Conservation (phyloP, 2,329 filamentous ascomycete genomes). For the Diaporthe citri region DNA sequence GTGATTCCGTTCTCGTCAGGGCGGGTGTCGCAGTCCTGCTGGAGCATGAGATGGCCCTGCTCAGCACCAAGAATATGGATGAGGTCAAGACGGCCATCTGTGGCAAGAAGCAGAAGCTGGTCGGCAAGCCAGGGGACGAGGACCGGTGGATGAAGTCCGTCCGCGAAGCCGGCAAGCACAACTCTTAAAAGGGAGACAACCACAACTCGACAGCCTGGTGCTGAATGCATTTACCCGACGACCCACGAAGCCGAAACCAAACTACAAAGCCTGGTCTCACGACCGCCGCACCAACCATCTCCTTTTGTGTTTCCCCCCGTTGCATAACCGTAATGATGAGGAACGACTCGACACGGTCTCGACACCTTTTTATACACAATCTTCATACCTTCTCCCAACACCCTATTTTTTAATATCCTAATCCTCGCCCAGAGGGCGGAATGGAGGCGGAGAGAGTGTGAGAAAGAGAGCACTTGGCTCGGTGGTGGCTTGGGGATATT, state of each 20-base stretch:
- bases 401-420: conserved; percentile 39
- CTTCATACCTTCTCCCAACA: conserved; percentile 35
- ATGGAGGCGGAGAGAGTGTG: neutral
- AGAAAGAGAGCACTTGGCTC: conserved; percentile 20
- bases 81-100: conserved; percentile 59
- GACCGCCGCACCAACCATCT: conserved; percentile 24
- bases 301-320: conserved; percentile 11
- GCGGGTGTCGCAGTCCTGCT: conserved; percentile 77
- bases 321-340: conserved; percentile 33
- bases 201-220: conserved; percentile 27
- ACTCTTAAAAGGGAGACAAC: conserved; percentile 32
- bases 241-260: neutral
- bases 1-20: conserved; percentile 78
- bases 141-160: conserved; percentile 60
- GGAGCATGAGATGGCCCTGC: conserved; percentile 63
- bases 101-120: conserved; percentile 50
- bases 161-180: conserved; percentile 53
- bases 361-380: neutral
- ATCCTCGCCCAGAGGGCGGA: conserved; percentile 24
- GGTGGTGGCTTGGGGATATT: conserved; percentile 37
- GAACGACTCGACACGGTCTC: conserved; percentile 31
- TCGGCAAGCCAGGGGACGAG: conserved; percentile 61
- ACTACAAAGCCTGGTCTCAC: conserved; percentile 15
- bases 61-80: conserved; percentile 58
- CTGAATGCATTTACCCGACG: conserved; percentile 23